Conservation (phyloP, 371 early-diverging fungal genomes). For the Mortierella sp. region DNA sequence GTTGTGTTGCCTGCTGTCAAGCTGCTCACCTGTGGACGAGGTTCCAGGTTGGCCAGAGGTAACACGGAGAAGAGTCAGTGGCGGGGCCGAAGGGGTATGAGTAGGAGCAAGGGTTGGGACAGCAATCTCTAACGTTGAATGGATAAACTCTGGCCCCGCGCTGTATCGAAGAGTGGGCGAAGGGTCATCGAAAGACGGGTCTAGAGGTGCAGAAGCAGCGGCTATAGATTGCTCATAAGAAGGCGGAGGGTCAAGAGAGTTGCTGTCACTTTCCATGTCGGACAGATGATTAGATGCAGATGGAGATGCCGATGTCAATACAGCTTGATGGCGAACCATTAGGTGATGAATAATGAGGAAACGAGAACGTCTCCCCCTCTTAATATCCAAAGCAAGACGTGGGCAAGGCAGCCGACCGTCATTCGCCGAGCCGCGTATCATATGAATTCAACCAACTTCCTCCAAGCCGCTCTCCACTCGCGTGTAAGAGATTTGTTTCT, state of each 20-base stretch:
- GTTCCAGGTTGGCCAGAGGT: not conserved
- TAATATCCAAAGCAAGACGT: too few relatives aligned
- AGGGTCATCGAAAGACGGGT: conserved; percentile 7
- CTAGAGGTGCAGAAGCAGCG: not conserved
- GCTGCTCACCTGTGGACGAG: not conserved
- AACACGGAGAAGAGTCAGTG: conserved; percentile 16
- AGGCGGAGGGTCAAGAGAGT: conserved; percentile 23
- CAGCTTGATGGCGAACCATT: too few relatives aligned
- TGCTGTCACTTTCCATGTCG: too few relatives aligned
- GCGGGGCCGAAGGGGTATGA: conserved; percentile 30
- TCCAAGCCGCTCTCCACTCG: too few relatives aligned
- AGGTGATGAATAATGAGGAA: too few relatives aligned
- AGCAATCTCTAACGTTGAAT: not conserved
- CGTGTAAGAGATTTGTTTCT: too few relatives aligned
- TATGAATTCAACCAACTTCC: too few relatives aligned
- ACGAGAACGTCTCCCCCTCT: too few relatives aligned
- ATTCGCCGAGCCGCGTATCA: too few relatives aligned
- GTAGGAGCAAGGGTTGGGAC: not conserved
- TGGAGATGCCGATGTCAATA: too few relatives aligned
- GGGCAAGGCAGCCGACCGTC: too few relatives aligned
- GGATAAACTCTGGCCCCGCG: not conserved
- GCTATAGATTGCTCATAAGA: conserved; percentile 30
- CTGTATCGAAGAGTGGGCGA: not conserved
- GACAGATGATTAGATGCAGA: too few relatives aligned
- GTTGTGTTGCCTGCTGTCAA: not conserved